Evolutionary conservation across 1,284 basidiomycete species (phyloP).

Genomic region (Hemileia vastatrix): DNA sequence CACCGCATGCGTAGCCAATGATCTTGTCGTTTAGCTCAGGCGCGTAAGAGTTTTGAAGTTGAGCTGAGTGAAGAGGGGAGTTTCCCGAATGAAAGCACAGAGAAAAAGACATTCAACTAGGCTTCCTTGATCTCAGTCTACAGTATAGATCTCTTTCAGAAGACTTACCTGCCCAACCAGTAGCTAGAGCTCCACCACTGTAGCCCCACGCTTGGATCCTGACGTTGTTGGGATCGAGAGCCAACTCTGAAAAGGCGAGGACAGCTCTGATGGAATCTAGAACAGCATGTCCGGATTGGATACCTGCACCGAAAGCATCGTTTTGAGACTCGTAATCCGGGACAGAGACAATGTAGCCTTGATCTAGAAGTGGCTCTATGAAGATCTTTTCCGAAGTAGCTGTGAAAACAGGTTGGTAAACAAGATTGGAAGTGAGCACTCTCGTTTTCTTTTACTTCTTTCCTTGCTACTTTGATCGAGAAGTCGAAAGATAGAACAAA

Average conservation of each 20-base stretch:
- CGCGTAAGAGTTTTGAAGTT: not conserved
- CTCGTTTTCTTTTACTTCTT: no score
- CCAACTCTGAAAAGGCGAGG: conserved; percentile 28
- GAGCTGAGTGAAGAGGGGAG: not conserved
- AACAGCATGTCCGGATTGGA: conserved; percentile 30
- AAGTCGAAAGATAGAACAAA: not conserved
- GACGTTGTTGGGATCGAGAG: conserved; percentile 23
- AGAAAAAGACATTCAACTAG: no score
- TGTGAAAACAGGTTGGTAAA: conserved; percentile 6
- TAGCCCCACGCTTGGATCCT: conserved; percentile 36
- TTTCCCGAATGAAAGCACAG: not conserved
- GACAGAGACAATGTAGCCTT: conserved; percentile 33
- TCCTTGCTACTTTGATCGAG: no score
- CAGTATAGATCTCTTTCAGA: no score
- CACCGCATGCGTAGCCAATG: conserved; percentile 34
- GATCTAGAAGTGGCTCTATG: conserved; percentile 30
- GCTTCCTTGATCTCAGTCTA: no score
- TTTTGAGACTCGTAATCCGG: conserved; percentile 38
- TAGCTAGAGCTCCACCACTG: conserved; percentile 38
- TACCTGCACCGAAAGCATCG: conserved; percentile 34
- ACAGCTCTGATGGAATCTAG: conserved; percentile 35
- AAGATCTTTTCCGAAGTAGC: conserved; percentile 34
- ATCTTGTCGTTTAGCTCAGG: conserved; percentile 27
- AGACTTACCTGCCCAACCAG: conserved; percentile 34
- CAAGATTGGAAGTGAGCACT: no score